Evolutionary conservation across 257 asterid genomes (phyloP).

Genomic region (Rubia yunnanensis): DNA sequence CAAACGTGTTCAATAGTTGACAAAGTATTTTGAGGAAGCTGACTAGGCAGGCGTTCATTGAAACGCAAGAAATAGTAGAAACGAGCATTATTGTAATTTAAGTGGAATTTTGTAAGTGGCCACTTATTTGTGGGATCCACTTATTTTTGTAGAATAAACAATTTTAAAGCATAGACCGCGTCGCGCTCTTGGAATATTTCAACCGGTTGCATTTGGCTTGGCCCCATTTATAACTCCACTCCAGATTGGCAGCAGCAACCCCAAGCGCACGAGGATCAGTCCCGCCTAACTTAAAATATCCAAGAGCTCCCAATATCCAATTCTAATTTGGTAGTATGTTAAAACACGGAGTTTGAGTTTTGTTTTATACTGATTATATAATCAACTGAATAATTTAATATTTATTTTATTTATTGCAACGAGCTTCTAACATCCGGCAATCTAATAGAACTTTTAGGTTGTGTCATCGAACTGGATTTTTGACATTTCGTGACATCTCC

Average conservation of each 20-base stretch:
- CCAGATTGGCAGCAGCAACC: not conserved
- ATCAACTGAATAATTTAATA: too few relatives aligned
- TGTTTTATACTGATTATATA: too few relatives aligned
- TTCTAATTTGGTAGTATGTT: too few relatives aligned
- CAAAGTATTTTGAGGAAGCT: not conserved
- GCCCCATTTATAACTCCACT: not conserved
- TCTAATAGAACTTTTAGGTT: too few relatives aligned
- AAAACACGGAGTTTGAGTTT: too few relatives aligned
- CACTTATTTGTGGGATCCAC: not conserved
- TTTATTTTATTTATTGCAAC: too few relatives aligned
- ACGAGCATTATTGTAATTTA: not conserved
- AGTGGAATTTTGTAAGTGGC: slow-evolving; percentile 6
- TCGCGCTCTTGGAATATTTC: not conserved
- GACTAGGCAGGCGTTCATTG: not conserved
- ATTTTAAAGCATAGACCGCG: not conserved
- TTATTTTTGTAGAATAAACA: not conserved
- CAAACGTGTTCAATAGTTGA: not conserved
- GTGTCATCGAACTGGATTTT: too few relatives aligned
- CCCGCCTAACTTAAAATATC: not conserved
- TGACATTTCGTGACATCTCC: too few relatives aligned
- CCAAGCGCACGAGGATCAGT: not conserved
- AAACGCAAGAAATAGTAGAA: not conserved
- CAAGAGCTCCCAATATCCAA: too few relatives aligned
- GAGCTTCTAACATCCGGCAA: too few relatives aligned
- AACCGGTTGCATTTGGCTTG: slow-evolving; percentile 1